Percentiles rank a stretch among this genome's conserved stretches.
These are phyloP conservation scores for Ruellia speciosa DNA, from an alignment of 305 asterid genomes.

Conservation along the genomic window DNA sequence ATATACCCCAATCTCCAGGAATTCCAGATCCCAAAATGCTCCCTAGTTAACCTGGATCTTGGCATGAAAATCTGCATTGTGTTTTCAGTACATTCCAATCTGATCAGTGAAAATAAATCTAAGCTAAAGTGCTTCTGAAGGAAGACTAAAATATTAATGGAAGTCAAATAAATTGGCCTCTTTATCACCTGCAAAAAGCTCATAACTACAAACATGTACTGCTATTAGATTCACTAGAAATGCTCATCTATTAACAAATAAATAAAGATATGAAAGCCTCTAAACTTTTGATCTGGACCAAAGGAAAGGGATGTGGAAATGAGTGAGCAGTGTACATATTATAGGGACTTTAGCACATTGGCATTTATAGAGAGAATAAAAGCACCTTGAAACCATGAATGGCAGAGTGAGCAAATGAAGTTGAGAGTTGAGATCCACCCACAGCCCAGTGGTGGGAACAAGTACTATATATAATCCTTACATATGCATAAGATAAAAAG, in stretches of 20 bases:
- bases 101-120: conserved; percentile 5
- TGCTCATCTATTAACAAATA: too few relatives aligned
- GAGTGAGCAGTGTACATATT: conserved; percentile 6
- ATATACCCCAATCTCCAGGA: too few relatives aligned
- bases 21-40: too few relatives aligned
- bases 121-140: conserved; percentile 5
- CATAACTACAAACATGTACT: background rate
- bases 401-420: conserved; percentile 34
- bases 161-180: background rate
- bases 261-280: too few relatives aligned
- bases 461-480: conserved; percentile 10
- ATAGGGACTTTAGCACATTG: conserved; percentile 17
- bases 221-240: too few relatives aligned
- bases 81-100: conserved; percentile 6
- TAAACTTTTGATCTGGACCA: too few relatives aligned
- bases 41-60: too few relatives aligned
- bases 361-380: background rate
- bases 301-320: background rate
- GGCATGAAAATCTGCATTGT: conserved; percentile 14
- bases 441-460: conserved; percentile 21
- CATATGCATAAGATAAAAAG: conserved; percentile 22
- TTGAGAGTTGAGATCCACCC: conserved; percentile 41
- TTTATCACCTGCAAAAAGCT: background rate
- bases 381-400: conserved; percentile 30
- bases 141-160: background rate